phyloP scores from a whole-genome alignment of 2,329 filamentous ascomycete species.

The Colletotrichum orbiculare region DNA sequence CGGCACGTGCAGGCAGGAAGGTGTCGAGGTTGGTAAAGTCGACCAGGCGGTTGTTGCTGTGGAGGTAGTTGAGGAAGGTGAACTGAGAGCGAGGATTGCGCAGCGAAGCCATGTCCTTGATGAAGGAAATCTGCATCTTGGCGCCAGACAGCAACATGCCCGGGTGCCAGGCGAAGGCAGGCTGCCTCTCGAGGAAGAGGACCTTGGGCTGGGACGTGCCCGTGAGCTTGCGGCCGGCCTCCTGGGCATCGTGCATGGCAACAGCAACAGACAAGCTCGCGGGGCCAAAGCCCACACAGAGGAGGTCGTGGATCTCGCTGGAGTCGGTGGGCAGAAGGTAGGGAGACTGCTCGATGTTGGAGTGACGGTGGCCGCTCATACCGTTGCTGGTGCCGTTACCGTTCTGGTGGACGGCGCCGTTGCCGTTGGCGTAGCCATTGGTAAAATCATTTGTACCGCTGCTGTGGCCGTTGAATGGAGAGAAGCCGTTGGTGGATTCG shows the following conservation, averaged over 20 bases:
- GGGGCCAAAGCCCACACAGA: conserved; percentile 94
- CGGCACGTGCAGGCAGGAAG: conserved; percentile 84
- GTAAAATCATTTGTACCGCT: conserved; percentile 11
- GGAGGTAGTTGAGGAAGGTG: conserved; percentile 95
- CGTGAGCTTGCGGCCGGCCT: conserved; percentile 56
- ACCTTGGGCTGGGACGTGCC: conserved; percentile 71
- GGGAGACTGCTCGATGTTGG: conserved; percentile 47
- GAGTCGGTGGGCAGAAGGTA: conserved; percentile 62
- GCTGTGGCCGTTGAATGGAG: conserved; percentile 38
- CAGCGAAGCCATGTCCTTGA: conserved; percentile 94
- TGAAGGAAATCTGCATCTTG: conserved; percentile 97
- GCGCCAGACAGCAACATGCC: conserved; percentile 95
- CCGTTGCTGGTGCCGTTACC: conserved; percentile 31
- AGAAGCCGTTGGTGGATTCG: conserved; percentile 30
- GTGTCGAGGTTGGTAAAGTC: conserved; percentile 92
- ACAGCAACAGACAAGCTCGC: conserved; percentile 91
- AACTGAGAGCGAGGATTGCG: conserved; percentile 90
- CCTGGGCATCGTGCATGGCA: conserved; percentile 84
- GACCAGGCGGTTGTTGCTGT: conserved; percentile 81
- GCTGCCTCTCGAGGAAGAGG: conserved; percentile 88
- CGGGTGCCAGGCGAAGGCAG: conserved; percentile 88
- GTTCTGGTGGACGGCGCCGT: conserved; percentile 22
- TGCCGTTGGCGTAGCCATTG: conserved; percentile 36
- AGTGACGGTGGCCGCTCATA: conserved; percentile 21
- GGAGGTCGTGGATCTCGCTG: conserved; percentile 80